These are phyloP conservation scores for Hemileia vastatrix DNA, from an alignment of 1,284 basidiomycete genomes.

Conservation along the genomic window DNA sequence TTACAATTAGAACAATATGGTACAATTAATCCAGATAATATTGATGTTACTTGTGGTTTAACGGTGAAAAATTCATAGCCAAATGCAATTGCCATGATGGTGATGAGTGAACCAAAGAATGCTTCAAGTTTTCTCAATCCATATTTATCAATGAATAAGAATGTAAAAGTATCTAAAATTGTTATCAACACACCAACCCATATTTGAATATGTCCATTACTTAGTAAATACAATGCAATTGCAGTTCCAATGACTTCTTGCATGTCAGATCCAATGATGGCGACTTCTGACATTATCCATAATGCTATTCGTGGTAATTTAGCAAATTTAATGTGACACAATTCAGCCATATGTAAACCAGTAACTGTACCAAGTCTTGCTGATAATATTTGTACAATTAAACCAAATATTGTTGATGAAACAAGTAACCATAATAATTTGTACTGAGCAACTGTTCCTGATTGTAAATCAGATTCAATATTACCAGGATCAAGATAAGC, in stretches of 20 bases:
- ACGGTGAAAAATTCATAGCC: too few species aligned
- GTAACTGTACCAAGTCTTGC: slow-evolving; percentile 51
- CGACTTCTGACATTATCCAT: slow-evolving; percentile 62
- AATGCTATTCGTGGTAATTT: too few species aligned
- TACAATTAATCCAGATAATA: too few species aligned
- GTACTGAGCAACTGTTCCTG: slow-evolving; percentile 54
- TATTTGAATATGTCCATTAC: too few species aligned
- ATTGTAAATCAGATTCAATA: slow-evolving; percentile 40
- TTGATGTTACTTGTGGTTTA: too few species aligned
- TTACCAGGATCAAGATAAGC: slow-evolving; percentile 26
- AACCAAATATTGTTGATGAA: slow-evolving; percentile 72
- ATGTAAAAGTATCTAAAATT: slow-evolving; percentile 62
- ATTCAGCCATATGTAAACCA: slow-evolving; percentile 39
- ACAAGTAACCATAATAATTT: slow-evolving; percentile 75
- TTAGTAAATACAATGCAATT: slow-evolving; percentile 62
- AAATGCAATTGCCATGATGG: too few species aligned
- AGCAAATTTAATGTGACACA: too few species aligned
- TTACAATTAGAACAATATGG: too few species aligned
- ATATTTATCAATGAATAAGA: too few species aligned
- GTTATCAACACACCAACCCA: slow-evolving; percentile 76
- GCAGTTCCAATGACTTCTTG: slow-evolving; percentile 64
- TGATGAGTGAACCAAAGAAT: too few species aligned
- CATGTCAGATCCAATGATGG: slow-evolving; percentile 49
- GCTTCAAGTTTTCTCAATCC: too few species aligned
- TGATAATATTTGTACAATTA: slow-evolving; percentile 56